Evolutionary conservation across 345 rosid genomes (phyloP).

Genomic region (Xanthoceras sorbifolium): DNA sequence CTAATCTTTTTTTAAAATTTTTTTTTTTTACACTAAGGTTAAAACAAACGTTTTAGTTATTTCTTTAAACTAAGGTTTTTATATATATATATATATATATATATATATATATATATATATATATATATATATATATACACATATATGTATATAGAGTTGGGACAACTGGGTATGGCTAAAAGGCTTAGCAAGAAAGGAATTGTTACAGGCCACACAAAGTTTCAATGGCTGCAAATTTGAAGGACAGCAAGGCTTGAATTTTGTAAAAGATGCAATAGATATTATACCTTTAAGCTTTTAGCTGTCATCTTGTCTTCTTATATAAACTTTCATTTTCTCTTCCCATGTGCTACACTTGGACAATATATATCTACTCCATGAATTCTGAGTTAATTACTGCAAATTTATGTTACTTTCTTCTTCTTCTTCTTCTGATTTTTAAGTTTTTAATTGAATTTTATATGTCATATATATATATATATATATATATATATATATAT

Average conservation of each 20-base stretch:
- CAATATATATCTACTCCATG: not conserved
- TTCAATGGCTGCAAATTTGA: slow-evolving; percentile 8
- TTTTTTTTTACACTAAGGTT: too few species aligned
- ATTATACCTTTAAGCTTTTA: not conserved
- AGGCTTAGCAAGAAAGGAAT: slow-evolving; percentile 21
- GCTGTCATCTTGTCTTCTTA: slow-evolving; percentile 23
- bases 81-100: too few species aligned
- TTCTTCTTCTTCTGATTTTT: too few species aligned
- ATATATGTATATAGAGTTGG: too few species aligned
- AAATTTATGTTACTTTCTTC: too few species aligned
- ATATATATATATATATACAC: too few species aligned
- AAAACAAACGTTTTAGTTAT: too few species aligned
- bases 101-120: too few species aligned
- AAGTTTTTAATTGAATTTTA: not conserved
- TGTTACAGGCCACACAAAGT: slow-evolving; percentile 21
- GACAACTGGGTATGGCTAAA: not conserved
- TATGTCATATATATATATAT: not conserved
- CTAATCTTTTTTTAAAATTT: too few species aligned
- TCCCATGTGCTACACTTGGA: slow-evolving; percentile 26
- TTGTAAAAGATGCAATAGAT: not conserved
- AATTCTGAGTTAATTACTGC: not conserved
- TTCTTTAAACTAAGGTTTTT: too few species aligned
- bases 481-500: too few species aligned
- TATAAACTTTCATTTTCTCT: slow-evolving; percentile 1
- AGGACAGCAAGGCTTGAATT: not conserved